Percentiles rank a stretch among this genome's conserved stretches.
phyloP scores from a whole-genome alignment of 1,284 basidiomycete species.

The Pseudozyma pruni region DNA sequence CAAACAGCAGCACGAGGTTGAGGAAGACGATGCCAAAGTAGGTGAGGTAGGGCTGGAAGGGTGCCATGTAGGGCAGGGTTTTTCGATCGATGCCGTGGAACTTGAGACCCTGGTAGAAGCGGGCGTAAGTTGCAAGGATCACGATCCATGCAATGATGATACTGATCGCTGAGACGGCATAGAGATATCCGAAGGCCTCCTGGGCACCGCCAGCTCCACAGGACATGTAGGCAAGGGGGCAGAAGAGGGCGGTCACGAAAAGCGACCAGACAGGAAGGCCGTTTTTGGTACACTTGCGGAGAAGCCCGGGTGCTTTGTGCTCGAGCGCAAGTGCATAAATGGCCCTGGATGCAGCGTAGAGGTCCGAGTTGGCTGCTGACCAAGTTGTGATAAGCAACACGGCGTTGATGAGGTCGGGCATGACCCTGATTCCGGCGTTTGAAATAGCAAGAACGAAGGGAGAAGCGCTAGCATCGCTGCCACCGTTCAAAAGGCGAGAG shows the following conservation, averaged over 20 bases:
- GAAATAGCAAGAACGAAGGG: constrained; percentile 69
- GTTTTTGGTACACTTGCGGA: constrained; percentile 75
- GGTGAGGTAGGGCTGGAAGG: constrained; percentile 67
- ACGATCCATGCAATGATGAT: constrained; percentile 84
- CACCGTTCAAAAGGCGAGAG: constrained; percentile 34
- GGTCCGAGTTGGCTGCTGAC: constrained; percentile 83
- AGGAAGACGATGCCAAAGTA: constrained; percentile 53
- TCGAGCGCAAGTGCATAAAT: constrained; percentile 78
- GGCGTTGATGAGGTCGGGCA: constrained; percentile 75
- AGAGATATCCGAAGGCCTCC: constrained; percentile 73
- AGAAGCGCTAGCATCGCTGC: constrained; percentile 42
- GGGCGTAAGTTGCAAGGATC: constrained; percentile 79
- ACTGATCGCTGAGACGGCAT: constrained; percentile 75
- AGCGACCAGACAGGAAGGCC: constrained; percentile 82
- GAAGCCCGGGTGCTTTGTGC: constrained; percentile 80
- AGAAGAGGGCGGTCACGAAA: constrained; percentile 76
- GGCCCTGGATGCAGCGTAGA: constrained; percentile 82
- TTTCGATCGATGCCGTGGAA: constrained; percentile 74
- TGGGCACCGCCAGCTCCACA: constrained; percentile 69
- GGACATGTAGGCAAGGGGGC: constrained; percentile 75
- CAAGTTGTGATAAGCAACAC: constrained; percentile 79
- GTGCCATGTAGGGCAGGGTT: constrained; percentile 71
- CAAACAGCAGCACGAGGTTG: constrained; percentile 49
- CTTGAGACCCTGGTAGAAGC: constrained; percentile 77
- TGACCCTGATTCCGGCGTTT: constrained; percentile 69